Conservation (phyloP, 345 rosid genomes). For the Salix brachista region DNA sequence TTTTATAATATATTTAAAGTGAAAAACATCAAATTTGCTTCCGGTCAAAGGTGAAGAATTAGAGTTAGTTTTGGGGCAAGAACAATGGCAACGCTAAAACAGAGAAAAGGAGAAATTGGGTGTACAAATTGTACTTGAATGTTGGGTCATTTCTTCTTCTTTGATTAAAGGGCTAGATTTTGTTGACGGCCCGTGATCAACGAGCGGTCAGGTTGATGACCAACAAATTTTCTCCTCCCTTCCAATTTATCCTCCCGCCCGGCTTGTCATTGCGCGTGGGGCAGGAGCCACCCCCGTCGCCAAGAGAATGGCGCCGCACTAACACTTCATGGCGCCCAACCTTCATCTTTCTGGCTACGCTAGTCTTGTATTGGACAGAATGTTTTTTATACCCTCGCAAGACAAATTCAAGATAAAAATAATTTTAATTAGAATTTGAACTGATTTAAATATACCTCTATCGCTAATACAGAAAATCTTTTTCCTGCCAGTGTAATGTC, state of each 20-base stretch:
- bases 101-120: no score
- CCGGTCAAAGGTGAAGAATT: no score
- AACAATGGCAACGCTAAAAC: not conserved
- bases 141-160: not conserved
- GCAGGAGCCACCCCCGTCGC: conserved; percentile 1
- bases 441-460: no score
- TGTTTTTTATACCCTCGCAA: no score
- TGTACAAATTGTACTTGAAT: not conserved
- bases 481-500: no score
- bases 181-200: conserved; percentile 15
- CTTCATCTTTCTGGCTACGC: not conserved
- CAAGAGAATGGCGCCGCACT: conserved; percentile 1
- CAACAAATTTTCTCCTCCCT: not conserved
- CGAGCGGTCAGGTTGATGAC: conserved; percentile 8
- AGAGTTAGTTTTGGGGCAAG: not conserved
- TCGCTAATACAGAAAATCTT: no score
- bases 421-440: no score
- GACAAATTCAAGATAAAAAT: no score
- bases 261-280: conserved; percentile 15
- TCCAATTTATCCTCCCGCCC: conserved; percentile 3
- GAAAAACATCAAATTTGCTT: no score
- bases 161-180: conserved; percentile 1
- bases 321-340: not conserved
- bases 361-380: not conserved
- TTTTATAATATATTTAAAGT: no score